Evolutionary conservation across 1,284 basidiomycete species (phyloP), one percentile per base, ranked within the genome.

Genomic region (Fistulinella cinereoalba): DNA sequence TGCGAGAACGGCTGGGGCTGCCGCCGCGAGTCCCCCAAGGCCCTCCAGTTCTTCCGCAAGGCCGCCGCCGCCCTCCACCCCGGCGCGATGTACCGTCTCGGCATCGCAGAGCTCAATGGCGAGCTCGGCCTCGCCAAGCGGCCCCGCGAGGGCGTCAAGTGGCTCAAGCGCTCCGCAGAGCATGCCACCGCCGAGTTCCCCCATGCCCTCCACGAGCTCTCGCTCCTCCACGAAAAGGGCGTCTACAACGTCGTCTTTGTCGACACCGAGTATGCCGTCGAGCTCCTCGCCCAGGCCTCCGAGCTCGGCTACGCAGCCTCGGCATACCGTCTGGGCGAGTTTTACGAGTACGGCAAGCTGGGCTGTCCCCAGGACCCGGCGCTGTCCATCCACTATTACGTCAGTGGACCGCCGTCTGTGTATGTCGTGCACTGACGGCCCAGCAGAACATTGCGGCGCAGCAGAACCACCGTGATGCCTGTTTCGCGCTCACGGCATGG

Each of bases 1-100:
- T 97, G 92, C 68, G 97, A 99, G 76, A 96, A 98, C 63, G 97
- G 95, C 19, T 99, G 97, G 96, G 96, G 96, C 4, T 97, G 94
- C 65, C 76, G 95, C 40, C 81, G 92, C 22, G 97, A 99, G 69
- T 84, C 81, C 19, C 85, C 85, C 44, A 98, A 98, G 66, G 94
- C 96, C 0, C 71, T 98, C 37, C 86, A 91, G 54, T 97, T 95
- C 71, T 98, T 90, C 74, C 84, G 88, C 55, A 98, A 97, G 71
- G 93, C 95, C 1, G 92, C 89, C 0, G 90, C 92, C 0, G 85
- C 91, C 3, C 79, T 85, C 12, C 96, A 99, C 61, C 94, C 95
- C 0, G 93, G 93, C 22, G 91, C 97, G 3, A 91, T 98, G 85
- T 98, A 98, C 67, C 88, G 96, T 11, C 81, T 99, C 8, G 97